Evolutionary conservation across 257 asterid genomes (phyloP).

Genomic region (Osmanthus fragrans): DNA sequence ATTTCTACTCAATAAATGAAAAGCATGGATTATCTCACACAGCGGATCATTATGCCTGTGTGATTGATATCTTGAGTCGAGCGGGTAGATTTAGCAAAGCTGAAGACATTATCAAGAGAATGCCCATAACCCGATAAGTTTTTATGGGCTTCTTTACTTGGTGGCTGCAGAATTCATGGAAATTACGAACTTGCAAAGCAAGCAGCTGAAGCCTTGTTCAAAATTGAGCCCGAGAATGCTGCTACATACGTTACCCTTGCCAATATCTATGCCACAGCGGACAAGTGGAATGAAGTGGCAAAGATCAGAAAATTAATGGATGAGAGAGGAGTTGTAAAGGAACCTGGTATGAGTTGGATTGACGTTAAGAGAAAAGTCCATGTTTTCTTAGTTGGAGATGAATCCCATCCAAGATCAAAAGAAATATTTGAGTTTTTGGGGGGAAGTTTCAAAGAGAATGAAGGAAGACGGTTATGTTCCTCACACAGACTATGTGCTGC

Average conservation of each 20-base stretch:
- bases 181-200: constrained; percentile 56
- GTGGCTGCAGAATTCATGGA: constrained; percentile 76
- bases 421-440: constrained; percentile 51
- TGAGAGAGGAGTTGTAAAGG: constrained; percentile 60
- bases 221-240: constrained; percentile 68
- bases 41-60: constrained; percentile 72
- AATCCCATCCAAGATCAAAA: constrained; percentile 43
- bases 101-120: constrained; percentile 51
- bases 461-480: constrained; percentile 71
- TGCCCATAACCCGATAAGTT: constrained; percentile 65
- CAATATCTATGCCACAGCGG: constrained; percentile 60
- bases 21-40: constrained; percentile 49
- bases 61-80: constrained; percentile 69
- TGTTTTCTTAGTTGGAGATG: constrained; percentile 60
- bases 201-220: constrained; percentile 54
- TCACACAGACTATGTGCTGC: constrained; percentile 56
- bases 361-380: constrained; percentile 42
- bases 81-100: constrained; percentile 68
- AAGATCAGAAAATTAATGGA: constrained; percentile 62
- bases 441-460: constrained; percentile 59
- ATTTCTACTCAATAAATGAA: constrained; percentile 58
- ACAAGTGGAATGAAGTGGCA: constrained; percentile 67
- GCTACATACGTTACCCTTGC: constrained; percentile 79
- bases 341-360: constrained; percentile 79
- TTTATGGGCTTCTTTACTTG: constrained; percentile 73